These are phyloP conservation scores for Mycosphaerella sp. DNA, from an alignment of 2,329 filamentous ascomycete species.

Conservation along the genomic window DNA sequence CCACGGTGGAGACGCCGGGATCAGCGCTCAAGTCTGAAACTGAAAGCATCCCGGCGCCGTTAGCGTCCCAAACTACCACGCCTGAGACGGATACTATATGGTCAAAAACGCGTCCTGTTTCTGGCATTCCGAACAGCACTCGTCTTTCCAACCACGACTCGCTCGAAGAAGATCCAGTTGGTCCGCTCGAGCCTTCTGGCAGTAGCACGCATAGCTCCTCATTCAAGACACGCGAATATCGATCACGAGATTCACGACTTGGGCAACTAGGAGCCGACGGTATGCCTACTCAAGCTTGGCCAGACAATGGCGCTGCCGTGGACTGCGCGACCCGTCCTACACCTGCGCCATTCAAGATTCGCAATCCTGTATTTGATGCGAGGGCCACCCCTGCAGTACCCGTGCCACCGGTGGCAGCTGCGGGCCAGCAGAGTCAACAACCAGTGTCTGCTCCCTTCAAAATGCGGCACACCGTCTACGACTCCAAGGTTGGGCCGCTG, in stretches of 20 bases:
- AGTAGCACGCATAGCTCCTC: constrained; percentile 5
- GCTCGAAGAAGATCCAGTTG: constrained; percentile 17
- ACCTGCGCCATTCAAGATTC: constrained; percentile 25
- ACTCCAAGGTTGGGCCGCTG: constrained; percentile 20
- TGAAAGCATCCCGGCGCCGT: constrained; percentile 14
- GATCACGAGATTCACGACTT: constrained; percentile 24
- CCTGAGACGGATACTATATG: constrained; percentile 9
- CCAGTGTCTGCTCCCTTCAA: constrained; percentile 25
- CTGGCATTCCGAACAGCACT: constrained; percentile 14
- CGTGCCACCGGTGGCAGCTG: constrained; percentile 4
- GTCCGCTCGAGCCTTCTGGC: constrained; percentile 13
- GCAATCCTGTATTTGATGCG: constrained; percentile 28
- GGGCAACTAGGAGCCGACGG: constrained; percentile 29
- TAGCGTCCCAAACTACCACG: constrained; percentile 9
- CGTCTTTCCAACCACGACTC: constrained; percentile 11
- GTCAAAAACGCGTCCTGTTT: constrained; percentile 17
- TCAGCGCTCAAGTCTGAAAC: constrained; percentile 11
- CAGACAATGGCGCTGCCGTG: constrained; percentile 8
- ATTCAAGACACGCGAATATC: constrained; percentile 15
- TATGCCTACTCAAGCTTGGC: constrained; percentile 27
- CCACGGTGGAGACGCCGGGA: constrained; percentile 9
- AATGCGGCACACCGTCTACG: constrained; percentile 26
- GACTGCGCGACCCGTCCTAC: constrained; percentile 6
- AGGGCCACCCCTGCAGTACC: constrained; percentile 11
- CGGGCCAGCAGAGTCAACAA: constrained; percentile 1